Evolutionary conservation across 495 filamentous ascomycete genomes (phyloP), one percentile per base, ranked within the genome.

Genomic region (Neurospora sp.): DNA sequence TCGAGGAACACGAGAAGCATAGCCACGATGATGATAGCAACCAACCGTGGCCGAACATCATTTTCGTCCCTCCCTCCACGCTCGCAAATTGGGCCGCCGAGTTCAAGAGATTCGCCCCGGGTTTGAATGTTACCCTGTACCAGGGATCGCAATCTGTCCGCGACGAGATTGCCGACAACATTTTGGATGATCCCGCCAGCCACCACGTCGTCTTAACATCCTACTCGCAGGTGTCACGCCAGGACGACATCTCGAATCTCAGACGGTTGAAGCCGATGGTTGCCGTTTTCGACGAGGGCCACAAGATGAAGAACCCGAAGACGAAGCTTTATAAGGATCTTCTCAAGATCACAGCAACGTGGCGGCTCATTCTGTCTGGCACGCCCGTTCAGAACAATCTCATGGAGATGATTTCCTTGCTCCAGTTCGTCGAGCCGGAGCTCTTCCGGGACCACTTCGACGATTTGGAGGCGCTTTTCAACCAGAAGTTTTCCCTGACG

Each of bases 311-410:
- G 83, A 98, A 97, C 77, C 89, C 89, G 36, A 88, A 89, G 19
- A 95, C 94, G 0, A 87, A 91, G 17, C 83, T 92, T 3, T 98
- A 98, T 77, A 89, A 90, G 71, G 89, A 91, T 73, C 84, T 98
- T 34, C 91, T 96, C 79, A 86, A 89, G 59, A 93, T 99, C 36
- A 88, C 86, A 0, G 90, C 94, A 5, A 81, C 86, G 24, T 97
- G 96, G 85, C 88, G 92, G 19, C 85, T 98, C 6, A 87, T 99
- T 13, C 85, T 99, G 34, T 98, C 94, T 3, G 96, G 96, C 6
- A 99, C 96, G 0, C 96, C 96, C 0, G 85, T 99, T 15, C 96
- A 99, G 79, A 99, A 99, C 82, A 98, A 97, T 77, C 87, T 99
- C 6, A 92, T 93, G 78, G 96, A 99, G 81, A 87, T 99, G 62